Base-by-base conservation (phyloP, 352 stramenopile species). In the Blastocystis sp. region DNA sequence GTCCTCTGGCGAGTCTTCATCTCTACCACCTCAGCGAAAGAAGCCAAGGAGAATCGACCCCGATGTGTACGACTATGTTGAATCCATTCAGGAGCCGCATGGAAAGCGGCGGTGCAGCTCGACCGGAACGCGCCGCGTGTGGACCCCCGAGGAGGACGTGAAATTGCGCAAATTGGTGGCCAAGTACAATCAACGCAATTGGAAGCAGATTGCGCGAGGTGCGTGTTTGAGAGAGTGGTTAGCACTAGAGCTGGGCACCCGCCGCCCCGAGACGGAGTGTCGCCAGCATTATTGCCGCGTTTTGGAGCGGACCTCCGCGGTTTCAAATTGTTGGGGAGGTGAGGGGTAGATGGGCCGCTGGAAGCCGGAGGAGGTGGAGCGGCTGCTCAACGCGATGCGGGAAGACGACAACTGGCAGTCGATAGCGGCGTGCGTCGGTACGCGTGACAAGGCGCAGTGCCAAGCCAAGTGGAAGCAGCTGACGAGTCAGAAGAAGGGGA, bases 211-310 rank as follows among this genome's bases (percentile, higher is more conserved):
- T 28, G 42, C 66, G n/a, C 24, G 24, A 9, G 66, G 66, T 76
- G 54, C 1, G 2, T 24, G 42, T 57, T 17, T 21, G 21, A 19
- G 9, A 42, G 11, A 2, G 2, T 6, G 7, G 9, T 54, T 3
- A 76, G 42, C n/a, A 10, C 1, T 76, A 76, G 66, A 76, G 52
- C 52, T 76, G 52, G 42, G 34, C n/a, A 76, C 66, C 2, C n/a
- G 54, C 28, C 66, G 66, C 2, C 54, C 66, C 2, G 66, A 76
- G 38, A 48, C n/a, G 10, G 66, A 76, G 38, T 76, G 66, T 60
- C 24, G 66, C 7, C 66, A 76, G 38, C 66, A 76, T 57, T 76
- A 76, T 14, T 76, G 66, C 52, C 66, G 66, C 48, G 66, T 76
- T 28, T 14, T 76, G 66, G 52, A 28, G 28, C 66, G 66, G n/a